Conservation (phyloP, 1,139 yeast genomes). For the Scheffersomyces parashehatae region DNA sequence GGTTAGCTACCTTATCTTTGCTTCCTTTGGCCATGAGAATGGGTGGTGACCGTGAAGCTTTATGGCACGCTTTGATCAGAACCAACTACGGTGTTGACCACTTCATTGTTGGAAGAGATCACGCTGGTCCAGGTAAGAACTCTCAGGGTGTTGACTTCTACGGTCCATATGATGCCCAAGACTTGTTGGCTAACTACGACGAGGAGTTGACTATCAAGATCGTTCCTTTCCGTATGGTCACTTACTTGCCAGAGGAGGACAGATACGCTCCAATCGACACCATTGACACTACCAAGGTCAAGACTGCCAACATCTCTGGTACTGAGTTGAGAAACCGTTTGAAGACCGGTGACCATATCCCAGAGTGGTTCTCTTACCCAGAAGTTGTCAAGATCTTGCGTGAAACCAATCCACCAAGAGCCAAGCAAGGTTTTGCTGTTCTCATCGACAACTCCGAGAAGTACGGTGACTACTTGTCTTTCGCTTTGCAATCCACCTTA, state of each 20-base stretch:
- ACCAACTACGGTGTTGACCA: slow-evolving; percentile 97
- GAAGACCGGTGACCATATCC: slow-evolving; percentile 84
- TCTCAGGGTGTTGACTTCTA: slow-evolving; percentile 92
- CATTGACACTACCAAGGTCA: slow-evolving; percentile 69
- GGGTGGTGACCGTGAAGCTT: slow-evolving; percentile 99
- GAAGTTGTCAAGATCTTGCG: slow-evolving; percentile 91
- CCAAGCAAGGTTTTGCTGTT: slow-evolving; percentile 81
- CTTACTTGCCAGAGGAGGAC: slow-evolving; percentile 92
- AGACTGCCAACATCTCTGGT: slow-evolving; percentile 91
- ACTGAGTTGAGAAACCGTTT: slow-evolving; percentile 89
- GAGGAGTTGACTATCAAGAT: slow-evolving; percentile 76
- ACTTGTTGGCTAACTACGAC: slow-evolving; percentile 70
- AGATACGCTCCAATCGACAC: slow-evolving; percentile 95
- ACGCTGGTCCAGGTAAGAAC: slow-evolving; percentile 96
- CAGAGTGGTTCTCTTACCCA: slow-evolving; percentile 97
- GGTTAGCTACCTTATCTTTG: slow-evolving; percentile 85
- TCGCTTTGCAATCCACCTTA: slow-evolving; percentile 86
- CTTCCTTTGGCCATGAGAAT: slow-evolving; percentile 97
- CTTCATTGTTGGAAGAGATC: slow-evolving; percentile 97
- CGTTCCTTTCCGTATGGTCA: slow-evolving; percentile 96
- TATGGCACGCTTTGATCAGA: slow-evolving; percentile 97
- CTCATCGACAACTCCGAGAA: slow-evolving; percentile 60
- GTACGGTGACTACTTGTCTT: slow-evolving; percentile 58
- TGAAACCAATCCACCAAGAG: slow-evolving; percentile 92
- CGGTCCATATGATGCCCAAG: slow-evolving; percentile 97